Evolutionary conservation across 2,329 filamentous ascomycete species (phyloP).

Genomic region (Paecilomyces formosus): DNA sequence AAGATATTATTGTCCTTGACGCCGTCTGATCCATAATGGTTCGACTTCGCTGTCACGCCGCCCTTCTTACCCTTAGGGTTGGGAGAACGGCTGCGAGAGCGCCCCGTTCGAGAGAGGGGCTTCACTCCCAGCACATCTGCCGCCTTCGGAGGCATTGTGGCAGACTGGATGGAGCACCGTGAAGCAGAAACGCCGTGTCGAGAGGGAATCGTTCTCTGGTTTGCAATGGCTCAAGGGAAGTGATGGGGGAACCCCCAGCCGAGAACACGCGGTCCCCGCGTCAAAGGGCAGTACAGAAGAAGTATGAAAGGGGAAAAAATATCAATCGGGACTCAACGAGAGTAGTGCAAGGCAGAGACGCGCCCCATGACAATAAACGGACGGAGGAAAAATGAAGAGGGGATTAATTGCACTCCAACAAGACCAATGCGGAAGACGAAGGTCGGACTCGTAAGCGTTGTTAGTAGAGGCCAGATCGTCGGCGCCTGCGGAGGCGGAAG

Average conservation of each 20-base stretch:
- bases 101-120: slow-evolving; percentile 23
- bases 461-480: slow-evolving; percentile 27
- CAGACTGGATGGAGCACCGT: slow-evolving; percentile 2
- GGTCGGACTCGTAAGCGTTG: slow-evolving; percentile 21
- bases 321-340: slow-evolving; percentile 23
- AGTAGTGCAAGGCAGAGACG: slow-evolving; percentile 24
- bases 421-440: slow-evolving; percentile 15
- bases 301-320: slow-evolving; percentile 2
- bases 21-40: slow-evolving; percentile 41
- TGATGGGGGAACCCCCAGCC: not conserved
- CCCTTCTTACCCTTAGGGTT: slow-evolving; percentile 30
- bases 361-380: slow-evolving; percentile 23
- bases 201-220: not conserved
- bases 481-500: slow-evolving; percentile 7
- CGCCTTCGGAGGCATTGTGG: slow-evolving; percentile 20
- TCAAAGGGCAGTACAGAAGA: not conserved
- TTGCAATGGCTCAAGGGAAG: not conserved
- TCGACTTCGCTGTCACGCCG: slow-evolving; percentile 19
- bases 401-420: not conserved
- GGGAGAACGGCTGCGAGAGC: slow-evolving; percentile 33
- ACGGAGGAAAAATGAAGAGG: not conserved
- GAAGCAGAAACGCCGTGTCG: not conserved
- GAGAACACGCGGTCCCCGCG: not conserved
- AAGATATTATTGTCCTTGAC: slow-evolving; percentile 87
- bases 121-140: slow-evolving; percentile 30